A percentile compares a stretch with the other conserved stretches of the same genome.
These are phyloP conservation scores for Aspergillus cavernicola DNA, from an alignment of 495 filamentous ascomycete species.

Conservation along the genomic window DNA sequence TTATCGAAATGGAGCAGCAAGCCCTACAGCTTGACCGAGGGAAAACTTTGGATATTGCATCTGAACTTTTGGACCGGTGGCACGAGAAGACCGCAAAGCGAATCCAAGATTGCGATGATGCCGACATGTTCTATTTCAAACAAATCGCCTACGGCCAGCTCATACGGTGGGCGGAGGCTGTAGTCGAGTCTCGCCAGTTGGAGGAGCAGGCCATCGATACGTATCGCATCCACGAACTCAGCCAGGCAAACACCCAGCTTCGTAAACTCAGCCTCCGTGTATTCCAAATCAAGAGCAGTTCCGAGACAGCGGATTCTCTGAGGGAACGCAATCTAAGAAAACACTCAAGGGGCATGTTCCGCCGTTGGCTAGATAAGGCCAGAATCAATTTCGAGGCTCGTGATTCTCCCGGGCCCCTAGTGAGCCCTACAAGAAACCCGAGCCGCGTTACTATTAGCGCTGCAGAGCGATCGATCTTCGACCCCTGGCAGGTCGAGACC, in stretches of 20 bases:
- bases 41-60: constrained; percentile 32
- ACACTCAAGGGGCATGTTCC: constrained; percentile 54
- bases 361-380: constrained; percentile 53
- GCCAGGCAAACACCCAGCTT: constrained; percentile 38
- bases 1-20: constrained; percentile 42
- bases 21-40: constrained; percentile 39
- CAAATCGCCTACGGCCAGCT: constrained; percentile 45
- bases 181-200: constrained; percentile 37
- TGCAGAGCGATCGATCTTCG: constrained; percentile 34
- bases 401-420: constrained; percentile 33
- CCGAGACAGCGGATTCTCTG: constrained; percentile 50
- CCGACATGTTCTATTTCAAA: constrained; percentile 37
- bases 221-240: constrained; percentile 45
- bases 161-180: constrained; percentile 42
- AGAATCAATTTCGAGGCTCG: constrained; percentile 35
- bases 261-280: constrained; percentile 50
- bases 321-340: constrained; percentile 54
- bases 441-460: constrained; percentile 25
- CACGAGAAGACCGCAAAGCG: constrained; percentile 35
- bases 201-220: constrained; percentile 47
- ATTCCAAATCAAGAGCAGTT: constrained; percentile 45
- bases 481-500: constrained; percentile 42
- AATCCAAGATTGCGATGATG: constrained; percentile 37
- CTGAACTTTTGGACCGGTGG: constrained; percentile 43
- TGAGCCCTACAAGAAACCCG: constrained; percentile 31